Evolutionary conservation across 192 early-diverging fungal species (phyloP).

Genomic region (Coemansia sp.): DNA sequence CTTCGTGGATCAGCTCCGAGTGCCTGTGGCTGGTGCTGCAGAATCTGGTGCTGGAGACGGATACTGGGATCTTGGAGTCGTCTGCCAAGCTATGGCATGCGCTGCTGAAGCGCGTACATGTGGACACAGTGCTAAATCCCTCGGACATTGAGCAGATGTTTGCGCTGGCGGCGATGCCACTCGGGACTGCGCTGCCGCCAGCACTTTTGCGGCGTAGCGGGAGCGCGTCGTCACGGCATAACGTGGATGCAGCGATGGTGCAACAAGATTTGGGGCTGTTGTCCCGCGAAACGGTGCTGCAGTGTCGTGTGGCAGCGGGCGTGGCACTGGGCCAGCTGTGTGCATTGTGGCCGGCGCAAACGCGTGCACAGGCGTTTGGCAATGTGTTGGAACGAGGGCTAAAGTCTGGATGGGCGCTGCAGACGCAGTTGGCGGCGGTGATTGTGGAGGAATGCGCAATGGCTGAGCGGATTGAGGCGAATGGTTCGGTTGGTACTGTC

Average conservation of each 20-base stretch:
- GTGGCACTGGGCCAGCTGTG: constrained; percentile 77
- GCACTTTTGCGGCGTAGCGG: constrained; percentile 33
- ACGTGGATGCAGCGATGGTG: constrained; percentile 90
- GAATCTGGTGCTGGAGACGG: constrained; percentile 90
- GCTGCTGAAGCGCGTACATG: constrained; percentile 41
- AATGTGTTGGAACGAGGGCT: constrained; percentile 63
- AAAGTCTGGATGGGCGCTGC: constrained; percentile 71
- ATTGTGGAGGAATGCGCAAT: constrained; percentile 80
- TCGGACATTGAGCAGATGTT: constrained; percentile 58
- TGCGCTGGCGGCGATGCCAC: constrained; percentile 75
- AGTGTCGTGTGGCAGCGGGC: constrained; percentile 75
- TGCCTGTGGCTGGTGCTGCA: constrained; percentile 83
- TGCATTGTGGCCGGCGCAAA: constrained; percentile 57
- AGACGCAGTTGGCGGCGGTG: constrained; percentile 73
- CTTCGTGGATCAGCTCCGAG: constrained; percentile 11
- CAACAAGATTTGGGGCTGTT: constrained; percentile 88
- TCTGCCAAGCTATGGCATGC: constrained; percentile 65
- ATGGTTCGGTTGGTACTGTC: background rate
- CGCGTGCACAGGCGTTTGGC: constrained; percentile 53
- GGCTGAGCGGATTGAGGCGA: constrained; percentile 49
- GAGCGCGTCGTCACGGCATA: constrained; percentile 51
- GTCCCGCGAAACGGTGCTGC: constrained; percentile 69
- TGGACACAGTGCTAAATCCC: constrained; percentile 31
- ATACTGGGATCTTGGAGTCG: constrained; percentile 32
- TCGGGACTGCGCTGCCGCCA: constrained; percentile 74